Evolutionary conservation across 768 basidiomycete species (phyloP), one percentile per base, ranked within the genome.

Genomic region (Tricholoma terreum): DNA sequence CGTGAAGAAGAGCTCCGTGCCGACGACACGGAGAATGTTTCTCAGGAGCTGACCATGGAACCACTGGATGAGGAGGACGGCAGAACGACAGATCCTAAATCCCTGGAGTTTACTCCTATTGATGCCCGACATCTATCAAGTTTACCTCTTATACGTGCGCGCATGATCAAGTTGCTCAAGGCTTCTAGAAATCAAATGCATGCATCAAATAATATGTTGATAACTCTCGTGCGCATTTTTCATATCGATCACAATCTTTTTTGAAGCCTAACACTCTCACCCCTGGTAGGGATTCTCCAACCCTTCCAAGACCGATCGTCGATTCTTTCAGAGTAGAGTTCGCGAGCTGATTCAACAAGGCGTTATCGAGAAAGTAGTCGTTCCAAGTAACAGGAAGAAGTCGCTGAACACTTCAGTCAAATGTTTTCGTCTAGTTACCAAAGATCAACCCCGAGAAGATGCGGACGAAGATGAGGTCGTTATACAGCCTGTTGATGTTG

Each of bases 41-140:
- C 49, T 17, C 56, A 48, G 3, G 61, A 46, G 40, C 24, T 53
- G 15, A 54, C 61, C 60, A 59, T 66, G 52, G 66, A 67, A 15
- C 67, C 71, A 40, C 50, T 43, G 11, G 61, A 69, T 31, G 68
- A 67, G 31, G 73, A 76, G 14, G 69, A 77, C 19, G 71, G 75
- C 11, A 71, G 71, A 15, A 73, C 64, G n/a, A 63, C 71, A 31
- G 61, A 65, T 60, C 40, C 69, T 45, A 52, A 66, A 57, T 62
- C 69, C 11, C 66, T 86, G 14, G 70, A 78, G 6, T 92, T 93
- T 61, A 84, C 86, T 22, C 81, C 89, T 2, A 90, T 93, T 35
- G 89, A 92, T 65, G 80, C 84, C 15, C 85, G 86, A 38, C 88
- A 92, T 70, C 73, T 94, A 11, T 86, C 89, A 7, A 92, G 89